Evolutionary conservation across 2,329 filamentous ascomycete genomes (phyloP).

Genomic region (Drechmeria coniospora): DNA sequence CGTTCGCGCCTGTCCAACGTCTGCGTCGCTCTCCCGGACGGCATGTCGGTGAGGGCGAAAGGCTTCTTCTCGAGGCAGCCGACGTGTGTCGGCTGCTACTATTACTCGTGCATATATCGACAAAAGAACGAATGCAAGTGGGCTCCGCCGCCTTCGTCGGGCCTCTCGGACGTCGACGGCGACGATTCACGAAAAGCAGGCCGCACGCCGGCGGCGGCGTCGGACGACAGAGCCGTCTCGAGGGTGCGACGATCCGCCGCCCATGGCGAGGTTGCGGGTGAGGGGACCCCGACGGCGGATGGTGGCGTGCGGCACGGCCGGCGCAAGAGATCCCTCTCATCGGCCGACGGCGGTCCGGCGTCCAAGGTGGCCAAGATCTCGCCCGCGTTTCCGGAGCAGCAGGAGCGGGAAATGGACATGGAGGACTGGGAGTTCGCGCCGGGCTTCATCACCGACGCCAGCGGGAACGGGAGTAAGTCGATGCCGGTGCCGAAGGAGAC

Average conservation of each 20-base stretch:
- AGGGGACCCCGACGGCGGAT: background rate
- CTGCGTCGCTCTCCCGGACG: conserved; percentile 13
- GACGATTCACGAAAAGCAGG: no score
- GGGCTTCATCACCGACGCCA: conserved; percentile 19
- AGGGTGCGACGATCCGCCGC: no score
- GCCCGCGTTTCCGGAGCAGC: background rate
- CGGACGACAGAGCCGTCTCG: no score
- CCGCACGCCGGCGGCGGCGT: no score
- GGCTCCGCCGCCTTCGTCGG: background rate
- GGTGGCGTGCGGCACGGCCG: no score
- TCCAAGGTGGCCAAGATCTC: background rate
- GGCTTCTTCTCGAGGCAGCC: conserved; percentile 7
- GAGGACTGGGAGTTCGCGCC: conserved; percentile 23
- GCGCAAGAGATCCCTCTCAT: background rate
- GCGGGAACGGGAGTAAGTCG: conserved; percentile 19
- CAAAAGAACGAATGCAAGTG: conserved; percentile 6
- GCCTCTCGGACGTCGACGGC: background rate
- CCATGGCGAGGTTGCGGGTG: background rate
- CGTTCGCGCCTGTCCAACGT: conserved; percentile 8
- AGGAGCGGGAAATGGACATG: conserved; percentile 1
- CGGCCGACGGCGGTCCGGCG: background rate
- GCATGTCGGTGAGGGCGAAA: conserved; percentile 7
- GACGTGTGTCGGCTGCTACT: conserved; percentile 17
- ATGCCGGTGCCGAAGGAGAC: no score
- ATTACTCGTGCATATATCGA: conserved; percentile 11